Evolutionary conservation across 2,329 filamentous ascomycete genomes (phyloP).

Genomic region (Macrophomina phaseolina): DNA sequence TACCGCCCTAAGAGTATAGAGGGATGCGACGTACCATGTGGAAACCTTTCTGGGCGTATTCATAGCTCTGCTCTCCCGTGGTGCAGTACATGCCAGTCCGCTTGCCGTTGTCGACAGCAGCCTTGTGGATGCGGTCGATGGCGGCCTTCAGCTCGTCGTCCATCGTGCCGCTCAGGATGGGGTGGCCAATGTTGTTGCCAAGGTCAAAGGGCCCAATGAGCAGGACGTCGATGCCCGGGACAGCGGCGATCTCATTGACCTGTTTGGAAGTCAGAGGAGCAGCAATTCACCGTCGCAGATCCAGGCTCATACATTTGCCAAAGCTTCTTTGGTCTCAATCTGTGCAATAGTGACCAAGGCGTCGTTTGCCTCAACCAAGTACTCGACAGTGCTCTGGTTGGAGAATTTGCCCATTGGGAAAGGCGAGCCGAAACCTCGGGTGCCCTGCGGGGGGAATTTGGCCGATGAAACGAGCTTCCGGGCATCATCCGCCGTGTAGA

Average conservation of each 20-base stretch:
- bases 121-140: slow-evolving; percentile 57
- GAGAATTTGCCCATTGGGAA: slow-evolving; percentile 57
- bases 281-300: not conserved
- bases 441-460: slow-evolving; percentile 62
- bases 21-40: slow-evolving; percentile 54
- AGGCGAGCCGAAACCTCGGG: slow-evolving; percentile 62
- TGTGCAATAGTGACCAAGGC: slow-evolving; percentile 57
- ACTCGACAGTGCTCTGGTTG: slow-evolving; percentile 51
- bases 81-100: slow-evolving; percentile 61
- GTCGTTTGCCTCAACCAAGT: slow-evolving; percentile 62
- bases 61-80: slow-evolving; percentile 56
- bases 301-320: slow-evolving; percentile 36
- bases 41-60: slow-evolving; percentile 60
- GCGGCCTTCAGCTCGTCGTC: slow-evolving; percentile 58
- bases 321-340: slow-evolving; percentile 52
- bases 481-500: slow-evolving; percentile 60
- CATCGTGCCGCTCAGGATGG: slow-evolving; percentile 55
- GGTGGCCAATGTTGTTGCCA: slow-evolving; percentile 63
- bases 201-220: slow-evolving; percentile 63
- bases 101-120: slow-evolving; percentile 60
- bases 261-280: slow-evolving; percentile 36
- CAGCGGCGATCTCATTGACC: slow-evolving; percentile 55
- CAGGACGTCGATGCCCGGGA: slow-evolving; percentile 60
- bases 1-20: too few species aligned
- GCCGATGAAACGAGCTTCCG: slow-evolving; percentile 57